These are phyloP conservation scores for Penicillium sp. DNA, from an alignment of 2,329 filamentous ascomycete species.

Conservation along the genomic window DNA sequence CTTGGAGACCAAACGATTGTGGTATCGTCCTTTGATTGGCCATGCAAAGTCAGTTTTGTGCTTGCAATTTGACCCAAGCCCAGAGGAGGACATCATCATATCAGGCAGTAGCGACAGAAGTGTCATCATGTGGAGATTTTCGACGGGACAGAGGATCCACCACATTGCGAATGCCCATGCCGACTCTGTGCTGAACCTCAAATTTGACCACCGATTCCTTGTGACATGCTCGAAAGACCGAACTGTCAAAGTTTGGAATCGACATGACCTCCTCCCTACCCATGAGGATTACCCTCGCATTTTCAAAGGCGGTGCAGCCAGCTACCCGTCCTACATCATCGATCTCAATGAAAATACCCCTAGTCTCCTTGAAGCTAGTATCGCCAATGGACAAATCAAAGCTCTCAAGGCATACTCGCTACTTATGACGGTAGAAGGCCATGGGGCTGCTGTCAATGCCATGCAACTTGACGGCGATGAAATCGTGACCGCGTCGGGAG, in stretches of 20 bases:
- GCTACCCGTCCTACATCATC: constrained; percentile 51
- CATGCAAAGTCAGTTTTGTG: constrained; percentile 87
- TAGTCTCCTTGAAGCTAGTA: constrained; percentile 37
- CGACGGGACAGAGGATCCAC: constrained; percentile 76
- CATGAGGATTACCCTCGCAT: constrained; percentile 43
- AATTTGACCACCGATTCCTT: constrained; percentile 84
- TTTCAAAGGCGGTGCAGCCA: constrained; percentile 37
- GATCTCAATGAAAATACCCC: constrained; percentile 43
- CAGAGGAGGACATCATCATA: constrained; percentile 84
- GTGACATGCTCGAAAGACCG: constrained; percentile 98
- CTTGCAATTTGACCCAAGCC: constrained; percentile 85
- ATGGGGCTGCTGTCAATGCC: constrained; percentile 88
- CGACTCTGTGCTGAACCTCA: constrained; percentile 88
- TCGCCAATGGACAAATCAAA: constrained; percentile 38
- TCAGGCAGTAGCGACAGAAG: constrained; percentile 90
- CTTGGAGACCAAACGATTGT: constrained; percentile 71
- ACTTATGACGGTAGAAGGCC: constrained; percentile 74
- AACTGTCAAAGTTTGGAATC: constrained; percentile 93
- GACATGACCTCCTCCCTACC: constrained; percentile 54
- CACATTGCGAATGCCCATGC: constrained; percentile 69
- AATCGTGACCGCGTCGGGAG: constrained; percentile 90
- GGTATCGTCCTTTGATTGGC: constrained; percentile 64
- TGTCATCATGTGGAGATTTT: constrained; percentile 89
- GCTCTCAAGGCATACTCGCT: constrained; percentile 62
- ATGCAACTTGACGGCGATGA: constrained; percentile 82